Evolutionary conservation across 371 early-diverging fungal species (phyloP), one percentile per base, ranked within the genome.

Genomic region (Rhizopus arrhizus): DNA sequence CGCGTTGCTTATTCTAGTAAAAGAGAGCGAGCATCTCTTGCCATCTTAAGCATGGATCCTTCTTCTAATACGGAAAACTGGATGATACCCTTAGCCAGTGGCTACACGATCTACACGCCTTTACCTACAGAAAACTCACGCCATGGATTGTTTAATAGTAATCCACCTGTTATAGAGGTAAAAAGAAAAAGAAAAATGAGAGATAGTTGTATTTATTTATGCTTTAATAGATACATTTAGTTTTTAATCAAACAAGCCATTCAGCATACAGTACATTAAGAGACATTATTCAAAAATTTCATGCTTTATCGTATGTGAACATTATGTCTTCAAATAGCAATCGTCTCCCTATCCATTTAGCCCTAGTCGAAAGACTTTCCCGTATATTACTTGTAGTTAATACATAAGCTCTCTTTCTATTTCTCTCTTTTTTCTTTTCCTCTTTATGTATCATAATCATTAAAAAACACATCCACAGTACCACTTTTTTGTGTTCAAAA

Each of bases 21-120:
- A 43, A 67, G 77, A 55, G 67, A 74, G 13, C 74, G 73, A 6
- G 61, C 68, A 9, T 66, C 68, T 2, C 33, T 60, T 34, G 81
- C 78, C 6, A 59, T 68, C 11, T 53, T 69, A 16, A 35, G 50
- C 33, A 59, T 61, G 47, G 59, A 61, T 43, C 53, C 62, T 7
- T 50, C 68, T 50, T 62, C 66, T n/a, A 66, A 68, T 47, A 64
- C 61, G 45, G 73, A 75, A 46, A 63, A 49, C 46, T 81, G 83
- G 77, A 82, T 86, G 68, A 64, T 86, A 41, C 86, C 86, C 16
- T 70, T 86, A 49, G 78, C 86, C 4, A 84, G 75, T 42, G 86
- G 84, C 3, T 86, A 86, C 56, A 58, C 84, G 69, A 77, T 81
- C n/a, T 81, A 81, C 13, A 55, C 66, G 29, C 64, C 70, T 1